phyloP scores from a whole-genome alignment of 805 yeast species.

The Yarrowia sp. region DNA sequence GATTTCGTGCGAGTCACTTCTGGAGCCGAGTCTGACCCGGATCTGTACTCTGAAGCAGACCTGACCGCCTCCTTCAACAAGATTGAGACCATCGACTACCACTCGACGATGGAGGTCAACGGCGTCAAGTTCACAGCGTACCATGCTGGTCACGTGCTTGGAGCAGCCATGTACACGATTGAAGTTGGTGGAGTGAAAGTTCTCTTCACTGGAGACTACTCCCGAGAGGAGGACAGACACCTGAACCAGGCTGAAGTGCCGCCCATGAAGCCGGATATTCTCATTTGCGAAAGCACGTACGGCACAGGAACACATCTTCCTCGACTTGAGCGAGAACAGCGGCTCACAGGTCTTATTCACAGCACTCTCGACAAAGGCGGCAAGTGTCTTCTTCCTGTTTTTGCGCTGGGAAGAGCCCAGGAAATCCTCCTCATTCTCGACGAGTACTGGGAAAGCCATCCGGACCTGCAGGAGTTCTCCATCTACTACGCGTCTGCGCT shows the following conservation, averaged over 20 bases:
- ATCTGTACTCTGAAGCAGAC: constrained; percentile 87
- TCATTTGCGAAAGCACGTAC: constrained; percentile 93
- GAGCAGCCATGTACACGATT: constrained; percentile 96
- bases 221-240: constrained; percentile 94
- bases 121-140: constrained; percentile 96
- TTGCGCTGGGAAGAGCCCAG: constrained; percentile 96
- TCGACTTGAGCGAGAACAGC: constrained; percentile 75
- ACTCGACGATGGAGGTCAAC: constrained; percentile 89
- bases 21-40: constrained; percentile 40
- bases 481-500: constrained; percentile 89
- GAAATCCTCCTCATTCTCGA: constrained; percentile 86
- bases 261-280: constrained; percentile 77
- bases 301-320: constrained; percentile 98
- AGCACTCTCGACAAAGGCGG: constrained; percentile 86
- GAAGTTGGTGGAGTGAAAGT: constrained; percentile 91
- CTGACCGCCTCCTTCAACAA: constrained; percentile 79
- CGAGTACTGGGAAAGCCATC: constrained; percentile 88
- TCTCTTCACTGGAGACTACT: constrained; percentile 93
- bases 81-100: constrained; percentile 93
- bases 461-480: constrained; percentile 76
- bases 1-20: constrained; percentile 90
- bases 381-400: constrained; percentile 85
- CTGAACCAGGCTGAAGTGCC: constrained; percentile 95
- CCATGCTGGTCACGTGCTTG: constrained; percentile 99
- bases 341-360: constrained; percentile 79